Evolutionary conservation across 129 eudicot genomes (phyloP), one percentile per base, ranked within the genome.

Genomic region (Glebionis coronaria): DNA sequence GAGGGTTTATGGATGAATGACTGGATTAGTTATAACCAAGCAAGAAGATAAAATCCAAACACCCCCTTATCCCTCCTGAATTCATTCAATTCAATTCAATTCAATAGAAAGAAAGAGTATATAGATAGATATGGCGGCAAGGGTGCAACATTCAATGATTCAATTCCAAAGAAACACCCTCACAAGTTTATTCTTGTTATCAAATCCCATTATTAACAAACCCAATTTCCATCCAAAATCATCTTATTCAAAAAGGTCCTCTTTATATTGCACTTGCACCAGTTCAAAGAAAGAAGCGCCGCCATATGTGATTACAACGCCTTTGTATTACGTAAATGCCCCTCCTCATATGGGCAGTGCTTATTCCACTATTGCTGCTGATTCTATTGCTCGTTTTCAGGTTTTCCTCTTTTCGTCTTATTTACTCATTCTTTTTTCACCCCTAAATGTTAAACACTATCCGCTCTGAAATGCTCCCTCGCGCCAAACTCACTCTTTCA

Each of bases 341-440:
- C 65, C 65, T 60, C 65, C 99, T 45, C 66, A 61, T 38, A 61
- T 61, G 50, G 66, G 66, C 50, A 94, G 99, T 64, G 99, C 99
- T 42, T 94, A 94, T 76, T 84, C 97, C 79, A 94, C 99, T 73
- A 94, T 94, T 71, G 94, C 66, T 21, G 99, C 99, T 14, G 99
- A 94, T 42, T 83, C 99, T 31, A 87, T 94, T 84, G 95, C 99
- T 23, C 95, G 99, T 15, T 94, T 87, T 72, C 99, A 94, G 99
- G 99, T 23, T 23, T 23, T 23, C 25, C 1, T 23, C 25, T 23
- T 23, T 0, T 23, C 25, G 25, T 23, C 25, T 23, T n/a, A n/a
- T n/a, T n/a, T n/a, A n/a, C n/a, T n/a, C n/a, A n/a, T n/a, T n/a
- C n/a, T n/a, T n/a, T n/a, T n/a, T n/a, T n/a, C n/a, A n/a, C n/a